Base-by-base conservation (phyloP, 805 yeast species). In the Debaryomyces maramus region DNA sequence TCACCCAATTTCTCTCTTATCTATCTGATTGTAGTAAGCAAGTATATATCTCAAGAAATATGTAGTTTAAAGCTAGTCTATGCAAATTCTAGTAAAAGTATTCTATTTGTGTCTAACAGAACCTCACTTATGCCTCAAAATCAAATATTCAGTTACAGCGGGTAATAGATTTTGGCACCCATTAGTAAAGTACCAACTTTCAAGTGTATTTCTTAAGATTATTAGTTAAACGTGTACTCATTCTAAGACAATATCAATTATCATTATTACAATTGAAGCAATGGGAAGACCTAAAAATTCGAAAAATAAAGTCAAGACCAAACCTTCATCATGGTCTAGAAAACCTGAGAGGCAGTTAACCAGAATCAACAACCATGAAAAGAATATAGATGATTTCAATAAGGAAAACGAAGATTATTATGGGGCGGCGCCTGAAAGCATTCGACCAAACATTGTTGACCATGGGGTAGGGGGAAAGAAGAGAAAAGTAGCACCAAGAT, bases 401-500 rank as follows among this genome's bases (percentile, higher is more conserved):
- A 10, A 11, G 3, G 18, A 18, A 7, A 23, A 26, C 18, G 14
- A 18, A 18, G 15, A 26, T 10, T 17, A 34, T 6, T 34, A 34
- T 15, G 27, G n/a, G 10, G 6, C 3, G 2, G 8, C 8, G 10
- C 36, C 31, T 13, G 41, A 24, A 27, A 22, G 11, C 34, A 15
- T 16, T 10, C 30, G 19, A 7, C 13, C 35, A 14, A 13, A 37
- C 14, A 15, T 13, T 15, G 20, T 16, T 3, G 35, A 28, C 7
- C 6, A 14, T n/a, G 36, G 23, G 5, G 27, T 11, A n/a, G 36
- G 13, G 16, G 24, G 21, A 7, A 33, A 22, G 29, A 51, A 45
- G 30, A 48, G 56, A 19, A 77, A 72, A 44, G 65, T 80, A 14
- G 86, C 88, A 0, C 89, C 89, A 2, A 65, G 88, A 34, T 81